Conservation (phyloP, 2,329 filamentous ascomycete genomes). For the Epichloe gansuensis region DNA sequence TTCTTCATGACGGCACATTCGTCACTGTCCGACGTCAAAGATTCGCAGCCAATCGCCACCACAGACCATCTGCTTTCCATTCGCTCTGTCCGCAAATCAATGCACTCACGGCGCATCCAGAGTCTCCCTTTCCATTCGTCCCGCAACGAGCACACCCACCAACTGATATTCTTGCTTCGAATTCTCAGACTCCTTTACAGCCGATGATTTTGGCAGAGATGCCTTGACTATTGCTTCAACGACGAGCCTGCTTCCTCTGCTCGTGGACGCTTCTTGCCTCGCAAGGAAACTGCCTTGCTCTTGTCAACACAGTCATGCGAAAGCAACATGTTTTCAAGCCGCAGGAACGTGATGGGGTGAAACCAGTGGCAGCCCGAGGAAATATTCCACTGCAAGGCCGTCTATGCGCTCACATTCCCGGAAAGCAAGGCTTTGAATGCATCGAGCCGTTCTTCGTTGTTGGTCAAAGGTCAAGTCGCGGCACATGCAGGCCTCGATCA, state of each 20-base stretch:
- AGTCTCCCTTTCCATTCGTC: slow-evolving; percentile 16
- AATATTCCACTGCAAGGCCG: slow-evolving; percentile 14
- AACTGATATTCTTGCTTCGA: background rate
- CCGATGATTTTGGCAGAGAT: slow-evolving; percentile 2
- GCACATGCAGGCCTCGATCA: slow-evolving; percentile 20
- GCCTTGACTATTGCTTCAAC: slow-evolving; percentile 11
- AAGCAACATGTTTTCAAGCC: slow-evolving; percentile 22
- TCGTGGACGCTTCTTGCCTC: slow-evolving; percentile 10
- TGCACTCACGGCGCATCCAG: slow-evolving; percentile 13
- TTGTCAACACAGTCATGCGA: slow-evolving; percentile 12
- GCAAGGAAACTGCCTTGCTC: background rate
- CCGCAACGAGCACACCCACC: slow-evolving; percentile 17
- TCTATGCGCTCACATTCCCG: slow-evolving; percentile 17
- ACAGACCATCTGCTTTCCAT: slow-evolving; percentile 15
- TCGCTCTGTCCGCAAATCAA: slow-evolving; percentile 17
- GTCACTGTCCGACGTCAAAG: slow-evolving; percentile 13
- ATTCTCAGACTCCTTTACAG: background rate
- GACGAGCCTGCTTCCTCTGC: slow-evolving; percentile 10
- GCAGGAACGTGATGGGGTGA: slow-evolving; percentile 20
- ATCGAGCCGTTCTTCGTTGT: slow-evolving; percentile 19
- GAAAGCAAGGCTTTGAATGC: slow-evolving; percentile 20
- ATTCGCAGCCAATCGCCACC: slow-evolving; percentile 16
- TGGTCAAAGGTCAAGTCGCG: slow-evolving; percentile 12
- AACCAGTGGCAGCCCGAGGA: slow-evolving; percentile 24
- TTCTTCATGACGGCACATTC: slow-evolving; percentile 16